A percentile compares a stretch with the other conserved stretches of the same genome.
Conservation (phyloP, 352 stramenopile species). For the Phytophthora cactorum region DNA sequence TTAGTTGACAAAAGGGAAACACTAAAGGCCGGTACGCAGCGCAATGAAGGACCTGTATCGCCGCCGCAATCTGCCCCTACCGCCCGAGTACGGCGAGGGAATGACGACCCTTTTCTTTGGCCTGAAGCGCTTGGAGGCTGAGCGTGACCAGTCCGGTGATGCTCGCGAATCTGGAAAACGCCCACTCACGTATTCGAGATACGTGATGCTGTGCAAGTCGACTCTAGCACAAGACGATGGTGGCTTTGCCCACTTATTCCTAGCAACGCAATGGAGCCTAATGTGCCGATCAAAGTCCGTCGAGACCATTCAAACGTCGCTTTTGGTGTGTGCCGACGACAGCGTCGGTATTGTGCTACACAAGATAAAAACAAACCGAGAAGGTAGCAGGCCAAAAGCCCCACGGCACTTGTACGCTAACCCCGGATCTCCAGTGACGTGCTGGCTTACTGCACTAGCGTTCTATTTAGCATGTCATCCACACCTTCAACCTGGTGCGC, state of each 20-base stretch:
- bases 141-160: constrained; percentile 1
- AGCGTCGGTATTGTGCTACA: too few species aligned
- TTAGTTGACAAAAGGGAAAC: background rate
- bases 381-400: too few species aligned
- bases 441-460: background rate
- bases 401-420: constrained; percentile 24
- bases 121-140: constrained; percentile 10
- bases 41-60: constrained; percentile 18
- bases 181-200: constrained; percentile 13
- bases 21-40: background rate
- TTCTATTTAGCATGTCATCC: constrained; percentile 10
- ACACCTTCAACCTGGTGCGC: background rate
- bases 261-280: constrained; percentile 36
- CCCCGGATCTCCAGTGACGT: background rate
- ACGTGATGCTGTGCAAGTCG: constrained; percentile 2
- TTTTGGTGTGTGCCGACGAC: constrained; percentile 1
- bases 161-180: constrained; percentile 13
- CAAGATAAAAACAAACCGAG: too few species aligned
- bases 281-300: constrained; percentile 36
- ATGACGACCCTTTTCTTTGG: constrained; percentile 25
- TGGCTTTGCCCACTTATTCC: constrained; percentile 32
- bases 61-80: background rate
- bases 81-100: background rate
- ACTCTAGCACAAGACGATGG: constrained; percentile 3
- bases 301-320: constrained; percentile 24